phyloP scores from a whole-genome alignment of 345 rosid species.

The Litchi chinensis region DNA sequence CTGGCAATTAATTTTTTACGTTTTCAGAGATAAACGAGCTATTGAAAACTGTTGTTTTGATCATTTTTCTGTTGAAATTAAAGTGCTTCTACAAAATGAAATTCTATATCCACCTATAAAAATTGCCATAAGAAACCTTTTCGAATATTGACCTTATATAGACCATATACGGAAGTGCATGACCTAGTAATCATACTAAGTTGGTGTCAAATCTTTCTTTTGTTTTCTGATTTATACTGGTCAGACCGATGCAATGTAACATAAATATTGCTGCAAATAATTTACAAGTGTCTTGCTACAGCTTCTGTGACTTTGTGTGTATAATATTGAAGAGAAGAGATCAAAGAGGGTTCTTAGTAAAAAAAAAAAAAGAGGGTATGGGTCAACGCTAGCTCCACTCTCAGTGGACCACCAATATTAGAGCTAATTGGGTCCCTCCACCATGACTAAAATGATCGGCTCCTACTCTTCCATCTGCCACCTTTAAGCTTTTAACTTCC shows the following conservation, averaged over 20 bases:
- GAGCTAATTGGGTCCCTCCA: slow-evolving; percentile 18
- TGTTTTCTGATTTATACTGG: background rate
- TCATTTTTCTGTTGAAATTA: too few relatives aligned
- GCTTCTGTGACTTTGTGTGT: background rate
- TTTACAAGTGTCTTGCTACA: background rate
- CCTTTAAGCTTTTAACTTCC: background rate
- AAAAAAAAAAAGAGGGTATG: too few relatives aligned
- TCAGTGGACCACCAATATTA: slow-evolving; percentile 1
- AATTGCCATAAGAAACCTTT: too few relatives aligned
- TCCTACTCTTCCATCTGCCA: background rate
- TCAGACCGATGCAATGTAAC: background rate
- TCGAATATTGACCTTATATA: too few relatives aligned
- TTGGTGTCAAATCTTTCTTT: background rate
- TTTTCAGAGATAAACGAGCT: too few relatives aligned
- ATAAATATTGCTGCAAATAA: background rate
- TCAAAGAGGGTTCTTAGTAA: background rate
- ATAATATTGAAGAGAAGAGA: background rate
- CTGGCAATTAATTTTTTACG: too few relatives aligned
- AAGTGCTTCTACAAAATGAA: too few relatives aligned
- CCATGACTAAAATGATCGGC: slow-evolving; percentile 11
- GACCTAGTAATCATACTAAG: too few relatives aligned
- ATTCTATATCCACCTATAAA: background rate
- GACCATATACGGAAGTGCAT: too few relatives aligned
- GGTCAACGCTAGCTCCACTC: background rate
- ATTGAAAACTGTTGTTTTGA: too few relatives aligned